These are phyloP conservation scores for Stereocaulon alpinum DNA, from an alignment of 495 filamentous ascomycete species.

Conservation along the genomic window DNA sequence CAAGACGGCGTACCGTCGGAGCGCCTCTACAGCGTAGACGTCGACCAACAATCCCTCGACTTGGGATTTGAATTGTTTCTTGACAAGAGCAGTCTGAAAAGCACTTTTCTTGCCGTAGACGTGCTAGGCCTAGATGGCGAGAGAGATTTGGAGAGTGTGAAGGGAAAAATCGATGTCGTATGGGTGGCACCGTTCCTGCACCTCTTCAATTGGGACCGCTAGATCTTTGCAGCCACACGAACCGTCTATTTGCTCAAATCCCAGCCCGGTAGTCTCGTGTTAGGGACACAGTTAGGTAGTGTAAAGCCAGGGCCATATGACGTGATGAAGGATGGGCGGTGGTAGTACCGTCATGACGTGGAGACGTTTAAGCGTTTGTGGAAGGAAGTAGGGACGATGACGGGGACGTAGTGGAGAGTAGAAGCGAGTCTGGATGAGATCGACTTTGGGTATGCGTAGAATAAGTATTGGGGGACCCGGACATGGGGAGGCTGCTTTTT, in stretches of 20 bases:
- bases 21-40: slow-evolving; percentile 38
- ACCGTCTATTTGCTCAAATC: slow-evolving; percentile 19
- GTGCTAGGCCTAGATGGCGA: slow-evolving; percentile 32
- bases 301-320: not conserved
- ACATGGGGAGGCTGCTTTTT: too few species aligned
- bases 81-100: slow-evolving; percentile 28
- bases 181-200: slow-evolving; percentile 49
- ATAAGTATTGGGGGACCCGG: too few species aligned
- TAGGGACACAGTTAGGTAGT: slow-evolving; percentile 2
- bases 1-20: slow-evolving; percentile 33
- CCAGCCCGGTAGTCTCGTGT: not conserved
- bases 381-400: slow-evolving; percentile 32
- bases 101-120: slow-evolving; percentile 26
- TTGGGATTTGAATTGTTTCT: slow-evolving; percentile 43
- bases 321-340: slow-evolving; percentile 3
- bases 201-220: slow-evolving; percentile 43
- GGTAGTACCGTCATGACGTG: slow-evolving; percentile 36
- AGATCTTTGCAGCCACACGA: slow-evolving; percentile 35
- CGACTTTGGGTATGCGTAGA: too few species aligned
- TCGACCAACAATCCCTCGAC: slow-evolving; percentile 37
- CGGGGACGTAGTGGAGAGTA: slow-evolving; percentile 2
- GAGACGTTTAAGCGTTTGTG: slow-evolving; percentile 40
- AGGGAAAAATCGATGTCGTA: slow-evolving; percentile 44
- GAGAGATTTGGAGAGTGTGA: slow-evolving; percentile 24
- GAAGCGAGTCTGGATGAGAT: slow-evolving; percentile 2